phyloP scores from a whole-genome alignment of 495 filamentous ascomycete genomes.

The Podospora anserina region DNA sequence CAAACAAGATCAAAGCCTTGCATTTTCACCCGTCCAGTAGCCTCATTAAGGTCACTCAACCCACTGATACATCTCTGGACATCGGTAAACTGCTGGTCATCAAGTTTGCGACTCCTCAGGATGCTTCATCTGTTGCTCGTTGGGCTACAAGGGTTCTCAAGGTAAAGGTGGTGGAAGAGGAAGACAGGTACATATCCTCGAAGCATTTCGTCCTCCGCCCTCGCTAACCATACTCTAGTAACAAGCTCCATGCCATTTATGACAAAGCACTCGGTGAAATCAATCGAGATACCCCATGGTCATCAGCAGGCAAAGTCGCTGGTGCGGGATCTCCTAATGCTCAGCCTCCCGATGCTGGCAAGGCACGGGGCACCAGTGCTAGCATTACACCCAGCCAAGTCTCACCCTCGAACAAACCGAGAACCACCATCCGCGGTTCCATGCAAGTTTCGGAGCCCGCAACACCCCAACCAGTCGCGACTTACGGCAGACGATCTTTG shows the following conservation, averaged over 20 bases:
- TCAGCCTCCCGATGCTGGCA: background rate
- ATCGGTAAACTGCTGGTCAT: conserved; percentile 17
- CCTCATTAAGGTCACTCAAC: conserved; percentile 21
- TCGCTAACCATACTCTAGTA: background rate
- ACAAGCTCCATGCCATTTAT: background rate
- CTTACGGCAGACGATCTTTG: conserved; percentile 1
- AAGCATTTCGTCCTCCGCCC: background rate
- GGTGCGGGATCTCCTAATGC: background rate
- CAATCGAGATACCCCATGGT: background rate
- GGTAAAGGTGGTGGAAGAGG: background rate
- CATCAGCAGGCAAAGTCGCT: background rate
- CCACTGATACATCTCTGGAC: conserved; percentile 1
- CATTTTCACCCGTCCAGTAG: conserved; percentile 6
- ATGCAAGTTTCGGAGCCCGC: conserved; percentile 17
- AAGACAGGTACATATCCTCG: conserved; percentile 11
- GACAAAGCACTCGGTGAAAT: background rate
- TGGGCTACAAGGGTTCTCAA: conserved; percentile 11
- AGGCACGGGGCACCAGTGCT: background rate
- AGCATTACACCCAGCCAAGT: background rate
- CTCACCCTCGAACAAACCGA: conserved; percentile 4
- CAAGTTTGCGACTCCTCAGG: conserved; percentile 2
- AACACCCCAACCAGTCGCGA: background rate
- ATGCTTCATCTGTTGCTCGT: conserved; percentile 10
- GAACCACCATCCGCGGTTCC: conserved; percentile 8
- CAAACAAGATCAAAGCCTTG: conserved; percentile 9